Evolutionary conservation across 2,329 filamentous ascomycete species (phyloP), one percentile per base, ranked within the genome.

Genomic region (Fonsecaea monophora): DNA sequence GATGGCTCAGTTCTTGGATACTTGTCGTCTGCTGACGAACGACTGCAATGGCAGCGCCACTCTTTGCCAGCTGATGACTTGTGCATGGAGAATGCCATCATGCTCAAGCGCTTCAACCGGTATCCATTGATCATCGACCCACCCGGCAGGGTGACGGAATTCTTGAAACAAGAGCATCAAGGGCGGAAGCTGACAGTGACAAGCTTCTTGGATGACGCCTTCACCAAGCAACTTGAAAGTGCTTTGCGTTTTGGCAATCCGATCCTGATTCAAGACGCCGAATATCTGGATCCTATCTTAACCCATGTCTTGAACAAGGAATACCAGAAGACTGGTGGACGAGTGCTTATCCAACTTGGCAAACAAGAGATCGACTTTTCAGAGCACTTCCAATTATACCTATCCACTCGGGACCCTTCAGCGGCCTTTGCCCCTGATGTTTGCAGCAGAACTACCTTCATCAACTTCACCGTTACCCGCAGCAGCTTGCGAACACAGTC

Each of bases 351-450:
- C 70, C 95, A 99, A 79, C 91, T 99, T 48, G 95, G 95, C 75
- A 97, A 95, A 80, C 96, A 99, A 79, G 94, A 99, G 80, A 99
- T 99, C 72, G 95, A 99, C 79, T 99, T 99, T 81, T 99, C 95
- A 59, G 94, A 95, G 1, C 89, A 94, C 0, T 99, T 99, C 85
- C 95, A 90, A 81, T 86, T 99, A 37, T 99, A 96, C 78, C 83
- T 99, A 45, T 97, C 94, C 0, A 99, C 96, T 1, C 87, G 94
- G 74, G 95, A 99, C 81, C 96, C 96, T 0, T 99, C 96, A 50
- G 94, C 95, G 32, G 92, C 90, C 7, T 99, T 99, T 78, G 89
- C 95, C 7, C 96, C 95, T 0, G 95, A 99, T 76, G 92, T 99
- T 70, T 99, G 96, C 87, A 97, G 93, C 84, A 88, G 96, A 75